Base-by-base conservation (phyloP, 108 stramenopile genomes). In the Fragilaria crotonensis region DNA sequence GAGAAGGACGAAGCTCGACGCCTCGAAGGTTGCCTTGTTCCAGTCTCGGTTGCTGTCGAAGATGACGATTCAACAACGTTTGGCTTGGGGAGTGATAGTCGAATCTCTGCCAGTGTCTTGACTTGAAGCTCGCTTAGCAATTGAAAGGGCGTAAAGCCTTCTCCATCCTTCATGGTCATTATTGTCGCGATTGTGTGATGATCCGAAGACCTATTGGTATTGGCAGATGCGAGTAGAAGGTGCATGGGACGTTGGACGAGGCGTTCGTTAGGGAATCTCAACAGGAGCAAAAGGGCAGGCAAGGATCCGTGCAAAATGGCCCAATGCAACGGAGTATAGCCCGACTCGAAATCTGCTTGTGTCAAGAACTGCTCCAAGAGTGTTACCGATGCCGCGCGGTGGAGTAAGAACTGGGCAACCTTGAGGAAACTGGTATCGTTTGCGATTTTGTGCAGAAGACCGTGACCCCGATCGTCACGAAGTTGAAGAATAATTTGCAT, bases 241-340 rank as follows among this genome's bases (percentile, higher is more conserved):
- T 82, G 71, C 66, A 67, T 59, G 25, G 70, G 70, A 33, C 75
- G 62, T 44, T 63, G 62, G 21, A 67, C 41, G 32, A 67, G 32
- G n/a, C 67, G 36, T 18, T 59, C 54, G 36, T 41, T 41, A 14
- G 36, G 36, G 36, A 41, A 41, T 32, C 78, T 69, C 20, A 90
- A 58, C 3, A 84, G 60, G 0, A 85, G 45, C 30, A 90, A 57
- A 19, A 85, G 54, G 2, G 59, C 62, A 3, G 62, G 44, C 68
- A 85, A 70, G 55, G 83, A 68, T 17, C 76, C 62, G 44, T 68
- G 41, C 22, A 73, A 22, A 48, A 85, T 78, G 4, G 84, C 81
- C 30, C 59, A 44, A 63, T 90, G 88, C 22, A 85, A 54, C 3
- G 88, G 80, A 5, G 80, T 85, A 32, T 84, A 90, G 14, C 79